A percentile compares a stretch with the other conserved stretches of the same genome.
Evolutionary conservation across 257 asterid species (phyloP).

Genomic region (Petunia secreta): DNA sequence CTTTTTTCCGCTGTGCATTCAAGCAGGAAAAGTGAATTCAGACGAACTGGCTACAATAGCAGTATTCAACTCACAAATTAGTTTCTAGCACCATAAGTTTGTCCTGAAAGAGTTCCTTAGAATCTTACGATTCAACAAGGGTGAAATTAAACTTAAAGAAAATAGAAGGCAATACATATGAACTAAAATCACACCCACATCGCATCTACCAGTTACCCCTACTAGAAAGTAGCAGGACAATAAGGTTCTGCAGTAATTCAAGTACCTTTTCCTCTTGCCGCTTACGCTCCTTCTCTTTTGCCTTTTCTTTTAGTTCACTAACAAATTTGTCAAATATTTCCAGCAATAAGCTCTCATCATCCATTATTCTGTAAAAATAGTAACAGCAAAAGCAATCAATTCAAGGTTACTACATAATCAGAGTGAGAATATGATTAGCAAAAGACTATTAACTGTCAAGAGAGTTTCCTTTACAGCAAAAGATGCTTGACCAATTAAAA

Average conservation of each 20-base stretch:
- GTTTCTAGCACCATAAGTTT: background rate
- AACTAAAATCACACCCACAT: background rate
- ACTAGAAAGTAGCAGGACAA: background rate
- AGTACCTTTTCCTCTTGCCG: constrained; percentile 86
- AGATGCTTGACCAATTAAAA: background rate
- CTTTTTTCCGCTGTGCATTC: no score
- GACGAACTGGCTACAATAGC: constrained; percentile 1
- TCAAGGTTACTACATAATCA: constrained; percentile 4
- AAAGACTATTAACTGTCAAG: background rate
- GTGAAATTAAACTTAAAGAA: background rate
- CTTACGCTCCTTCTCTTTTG: constrained; percentile 79
- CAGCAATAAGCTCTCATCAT: constrained; percentile 64
- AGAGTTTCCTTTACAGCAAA: background rate
- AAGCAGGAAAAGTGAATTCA: background rate
- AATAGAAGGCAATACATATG: background rate
- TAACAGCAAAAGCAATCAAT: constrained; percentile 4
- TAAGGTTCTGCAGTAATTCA: constrained; percentile 23
- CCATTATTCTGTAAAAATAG: constrained; percentile 57
- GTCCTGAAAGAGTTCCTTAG: background rate
- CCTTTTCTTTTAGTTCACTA: constrained; percentile 66
- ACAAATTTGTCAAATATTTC: constrained; percentile 68
- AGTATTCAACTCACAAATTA: background rate
- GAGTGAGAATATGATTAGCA: background rate
- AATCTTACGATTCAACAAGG: background rate
- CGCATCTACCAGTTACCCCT: background rate